phyloP scores from a whole-genome alignment of 176 grass and related monocot species.

The Musa schizocarpa region DNA sequence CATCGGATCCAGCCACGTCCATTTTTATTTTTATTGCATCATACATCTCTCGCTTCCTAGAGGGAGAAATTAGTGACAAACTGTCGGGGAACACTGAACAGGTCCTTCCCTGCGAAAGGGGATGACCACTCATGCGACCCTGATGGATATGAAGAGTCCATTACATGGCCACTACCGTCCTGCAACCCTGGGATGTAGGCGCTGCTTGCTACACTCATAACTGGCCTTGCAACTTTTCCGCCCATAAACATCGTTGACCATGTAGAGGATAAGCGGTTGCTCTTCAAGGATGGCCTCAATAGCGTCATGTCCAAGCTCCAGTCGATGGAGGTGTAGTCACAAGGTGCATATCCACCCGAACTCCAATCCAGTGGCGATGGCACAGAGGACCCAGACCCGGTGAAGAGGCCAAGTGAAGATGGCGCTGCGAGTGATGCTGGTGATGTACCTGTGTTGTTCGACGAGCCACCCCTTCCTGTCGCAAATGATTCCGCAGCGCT shows the following conservation, averaged over 20 bases:
- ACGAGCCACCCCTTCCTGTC: conserved; percentile 63
- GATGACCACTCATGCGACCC: conserved; percentile 55
- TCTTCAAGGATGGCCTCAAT: conserved; percentile 49
- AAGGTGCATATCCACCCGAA: conserved; percentile 32
- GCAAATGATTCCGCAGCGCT: conserved; percentile 62
- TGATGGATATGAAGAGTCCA: conserved; percentile 26
- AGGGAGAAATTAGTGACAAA: conserved; percentile 20
- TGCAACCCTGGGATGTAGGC: conserved; percentile 35
- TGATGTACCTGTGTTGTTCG: conserved; percentile 41
- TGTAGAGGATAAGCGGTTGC: conserved; percentile 55
- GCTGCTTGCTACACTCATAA: conserved; percentile 14
- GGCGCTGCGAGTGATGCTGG: conserved; percentile 34
- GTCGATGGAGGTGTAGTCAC: conserved; percentile 81
- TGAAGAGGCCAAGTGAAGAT: conserved; percentile 59
- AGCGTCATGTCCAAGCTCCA: conserved; percentile 76
- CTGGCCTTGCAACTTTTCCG: conserved; percentile 36
- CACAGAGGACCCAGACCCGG: conserved; percentile 33
- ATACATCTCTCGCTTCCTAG: conserved; percentile 43
- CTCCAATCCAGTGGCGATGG: conserved; percentile 55
- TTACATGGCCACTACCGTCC: conserved; percentile 21
- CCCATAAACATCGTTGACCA: conserved; percentile 99
- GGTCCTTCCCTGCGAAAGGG: conserved; percentile 54
- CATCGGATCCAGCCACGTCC: conserved; percentile 37
- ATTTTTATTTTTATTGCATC: conserved; percentile 42
- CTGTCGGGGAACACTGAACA: conserved; percentile 27